Evolutionary conservation across 2,329 filamentous ascomycete genomes (phyloP), one percentile per base, ranked within the genome.

Genomic region (Penicillium vulpinum): DNA sequence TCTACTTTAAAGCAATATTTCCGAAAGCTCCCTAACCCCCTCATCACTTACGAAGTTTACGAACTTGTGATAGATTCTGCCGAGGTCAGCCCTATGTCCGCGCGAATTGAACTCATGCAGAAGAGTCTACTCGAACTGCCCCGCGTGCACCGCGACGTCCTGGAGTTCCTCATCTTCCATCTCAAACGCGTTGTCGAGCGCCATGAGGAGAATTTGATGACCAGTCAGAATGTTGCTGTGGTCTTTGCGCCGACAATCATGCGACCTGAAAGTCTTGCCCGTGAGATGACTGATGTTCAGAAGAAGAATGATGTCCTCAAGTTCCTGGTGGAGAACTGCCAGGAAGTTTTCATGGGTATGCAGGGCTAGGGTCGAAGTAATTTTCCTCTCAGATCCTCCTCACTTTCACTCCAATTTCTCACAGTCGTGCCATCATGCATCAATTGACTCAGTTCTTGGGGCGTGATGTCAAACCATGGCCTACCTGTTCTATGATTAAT

Each of bases 201-300:
- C 62, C 89, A 96, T 71, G 84, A 83, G 38, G 89, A 95, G 72
- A 97, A 97, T 70, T 75, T 97, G 73, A 99, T 99, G 94, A 96
- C 91, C 24, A 90, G 93, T 55, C 90, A 95, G 77, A 99, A 99
- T 71, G 79, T 97, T 59, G 92, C 94, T 4, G 94, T 99, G 40
- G 94, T 99, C 36, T 99, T 99, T 72, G 94, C 94, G 9, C 94
- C 94, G 8, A 99, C 94, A 1, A 95, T 99, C 66, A 96, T 99
- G 91, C 86, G 93, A 65, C 92, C 95, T 55, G 83, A 87, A 70
- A 93, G 88, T 68, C 84, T 97, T 59, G 91, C 96, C 73, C 87
- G 92, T 59, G 94, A 99, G 75, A 95, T 99, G 87, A 93, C 88
- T 29, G 94, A 99, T 72, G 96, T 96, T 82, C 90, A 94, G 72